These are phyloP conservation scores for Candida silvatica DNA, from an alignment of 805 yeast genomes.

Conservation along the genomic window DNA sequence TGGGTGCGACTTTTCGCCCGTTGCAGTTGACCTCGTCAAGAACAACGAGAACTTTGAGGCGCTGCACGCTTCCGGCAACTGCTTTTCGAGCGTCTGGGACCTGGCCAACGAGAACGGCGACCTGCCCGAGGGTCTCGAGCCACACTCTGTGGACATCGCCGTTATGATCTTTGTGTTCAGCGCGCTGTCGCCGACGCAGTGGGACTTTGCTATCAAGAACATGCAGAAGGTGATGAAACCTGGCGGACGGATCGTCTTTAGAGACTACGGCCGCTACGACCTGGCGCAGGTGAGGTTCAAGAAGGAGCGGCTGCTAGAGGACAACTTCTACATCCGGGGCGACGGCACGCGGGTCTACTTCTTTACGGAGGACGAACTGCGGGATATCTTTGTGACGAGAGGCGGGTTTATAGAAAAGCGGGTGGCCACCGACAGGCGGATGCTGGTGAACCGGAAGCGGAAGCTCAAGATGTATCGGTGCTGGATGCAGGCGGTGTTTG, in stretches of 20 bases:
- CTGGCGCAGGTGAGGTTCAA: conserved; percentile 92
- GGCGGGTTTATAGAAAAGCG: conserved; percentile 54
- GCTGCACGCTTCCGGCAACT: conserved; percentile 22
- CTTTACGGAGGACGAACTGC: conserved; percentile 86
- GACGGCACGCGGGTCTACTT: conserved; percentile 97
- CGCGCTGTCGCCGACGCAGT: conserved; percentile 86
- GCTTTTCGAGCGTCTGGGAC: conserved; percentile 93
- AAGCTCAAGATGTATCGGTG: conserved; percentile 92
- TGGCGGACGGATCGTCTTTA: conserved; percentile 80
- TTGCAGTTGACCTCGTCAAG: conserved; percentile 82
- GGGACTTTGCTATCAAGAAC: conserved; percentile 75
- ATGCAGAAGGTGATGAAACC: conserved; percentile 73
- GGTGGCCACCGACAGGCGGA: conserved; percentile 84
- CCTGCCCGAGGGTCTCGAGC: conserved; percentile 80
- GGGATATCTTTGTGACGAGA: conserved; percentile 55
- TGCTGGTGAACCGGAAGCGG: conserved; percentile 86
- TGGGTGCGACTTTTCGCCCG: conserved; percentile 86
- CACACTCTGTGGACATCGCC: conserved; percentile 78
- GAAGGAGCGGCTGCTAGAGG: conserved; percentile 77
- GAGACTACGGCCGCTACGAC: conserved; percentile 96
- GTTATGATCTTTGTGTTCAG: conserved; percentile 94
- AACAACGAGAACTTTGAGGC: conserved; percentile 50
- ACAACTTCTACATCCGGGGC: conserved; percentile 92
- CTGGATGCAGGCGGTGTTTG: conserved; percentile 93
- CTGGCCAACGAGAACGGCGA: conserved; percentile 64